Evolutionary conservation across 805 yeast genomes (phyloP).

Genomic region (Kodamaea jinghongensis): DNA sequence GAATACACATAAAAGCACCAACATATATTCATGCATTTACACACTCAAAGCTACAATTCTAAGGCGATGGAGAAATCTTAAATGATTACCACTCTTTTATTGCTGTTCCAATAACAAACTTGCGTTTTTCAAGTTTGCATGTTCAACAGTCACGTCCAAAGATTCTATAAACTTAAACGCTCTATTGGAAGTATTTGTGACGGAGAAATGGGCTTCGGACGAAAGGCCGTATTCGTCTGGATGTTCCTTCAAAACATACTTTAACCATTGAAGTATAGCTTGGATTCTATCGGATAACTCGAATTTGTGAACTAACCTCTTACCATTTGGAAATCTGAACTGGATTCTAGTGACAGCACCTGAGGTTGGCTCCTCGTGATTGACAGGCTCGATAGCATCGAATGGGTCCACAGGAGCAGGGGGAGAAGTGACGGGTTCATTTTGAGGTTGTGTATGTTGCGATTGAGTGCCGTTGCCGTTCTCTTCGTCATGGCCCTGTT

Average conservation of each 20-base stretch:
- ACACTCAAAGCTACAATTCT: too few species aligned
- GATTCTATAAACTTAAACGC: slow-evolving; percentile 54
- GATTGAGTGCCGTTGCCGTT: too few species aligned
- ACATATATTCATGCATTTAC: too few species aligned
- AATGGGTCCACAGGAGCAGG: slow-evolving; percentile 38
- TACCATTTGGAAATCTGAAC: slow-evolving; percentile 86
- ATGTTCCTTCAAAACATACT: slow-evolving; percentile 48
- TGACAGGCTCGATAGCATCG: slow-evolving; percentile 46
- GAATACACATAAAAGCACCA: too few species aligned
- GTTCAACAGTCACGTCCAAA: slow-evolving; percentile 59
- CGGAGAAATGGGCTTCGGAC: slow-evolving; percentile 25
- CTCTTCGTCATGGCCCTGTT: slow-evolving; percentile 17
- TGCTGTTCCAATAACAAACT: slow-evolving; percentile 62
- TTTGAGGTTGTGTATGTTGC: not conserved
- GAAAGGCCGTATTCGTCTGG: slow-evolving; percentile 53
- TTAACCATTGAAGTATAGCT: slow-evolving; percentile 62
- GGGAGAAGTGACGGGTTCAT: too few species aligned
- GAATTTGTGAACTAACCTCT: slow-evolving; percentile 72
- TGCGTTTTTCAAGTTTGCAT: slow-evolving; percentile 80
- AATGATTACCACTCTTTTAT: not conserved
- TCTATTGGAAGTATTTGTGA: slow-evolving; percentile 34
- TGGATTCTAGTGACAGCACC: slow-evolving; percentile 74
- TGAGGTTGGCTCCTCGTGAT: slow-evolving; percentile 61
- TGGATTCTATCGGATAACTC: slow-evolving; percentile 54
- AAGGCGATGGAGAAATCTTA: too few species aligned